Base-by-base conservation (phyloP, 257 asterid species). In the Ajuga chamaepitys region DNA sequence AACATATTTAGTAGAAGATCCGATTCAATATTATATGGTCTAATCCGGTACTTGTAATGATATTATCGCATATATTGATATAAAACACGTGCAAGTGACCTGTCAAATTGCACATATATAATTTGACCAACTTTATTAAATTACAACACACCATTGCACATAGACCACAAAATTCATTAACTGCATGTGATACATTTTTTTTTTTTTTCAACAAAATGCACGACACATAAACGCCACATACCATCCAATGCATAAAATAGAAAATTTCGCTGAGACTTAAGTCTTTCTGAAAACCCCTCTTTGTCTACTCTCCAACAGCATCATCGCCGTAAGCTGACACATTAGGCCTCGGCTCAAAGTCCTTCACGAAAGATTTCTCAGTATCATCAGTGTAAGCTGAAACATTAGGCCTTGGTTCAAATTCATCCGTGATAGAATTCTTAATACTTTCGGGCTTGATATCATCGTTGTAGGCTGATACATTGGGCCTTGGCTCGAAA, bases 281-380 rank as follows among this genome's bases (percentile, higher is more conserved):
- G 16, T 66, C 42, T 24, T 38, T 66, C 30, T 21, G 41, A 9
- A 37, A 69, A 3, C n/a, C 3, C 24, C n/a, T n/a, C n/a, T n/a
- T 54, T 65, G 18, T 68, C 67, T 70, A 20, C 10, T 25, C 44
- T 5, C 62, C 58, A 44, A 12, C 62, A 3, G 1, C 48, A 44
- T 48, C 47, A 22, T 47, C 26, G 9, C 2, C 45, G 47, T 65
- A 70, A 10, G 62, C 18, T 3, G 74, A 42, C 56, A 32, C 3
- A 32, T 44, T 70, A n/a, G 74, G 80, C 35, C 62, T 64, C 4
- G 76, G 76, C 40, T 74, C 66, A 54, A 74, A 74, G 32, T 68
- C 48, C 34, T 30, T 30, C 0, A 0, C 16, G 0, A 46, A 65
- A 11, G 28, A 24, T 5, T 8, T 28, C 3, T 51, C 64, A 2